phyloP scores from a whole-genome alignment of 2,329 filamentous ascomycete genomes.

The Colletotrichum sp. region DNA sequence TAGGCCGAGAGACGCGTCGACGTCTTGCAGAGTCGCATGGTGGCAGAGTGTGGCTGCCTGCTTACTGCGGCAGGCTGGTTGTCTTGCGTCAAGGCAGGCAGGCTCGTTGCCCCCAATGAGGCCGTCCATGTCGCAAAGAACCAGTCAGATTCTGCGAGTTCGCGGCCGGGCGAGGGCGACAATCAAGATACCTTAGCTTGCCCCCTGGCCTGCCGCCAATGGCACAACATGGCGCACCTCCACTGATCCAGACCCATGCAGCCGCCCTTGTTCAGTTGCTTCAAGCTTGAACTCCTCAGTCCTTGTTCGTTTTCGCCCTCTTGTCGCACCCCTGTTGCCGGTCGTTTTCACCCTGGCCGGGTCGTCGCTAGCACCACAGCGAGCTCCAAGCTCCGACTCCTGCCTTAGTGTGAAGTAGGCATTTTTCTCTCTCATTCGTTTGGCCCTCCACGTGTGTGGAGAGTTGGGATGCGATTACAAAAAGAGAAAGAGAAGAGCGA shows the following conservation, averaged over 20 bases:
- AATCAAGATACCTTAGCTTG: constrained; percentile 13
- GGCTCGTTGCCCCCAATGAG: constrained; percentile 6
- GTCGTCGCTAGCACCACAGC: constrained; percentile 11
- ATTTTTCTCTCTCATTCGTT: constrained; percentile 2
- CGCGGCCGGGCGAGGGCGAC: constrained; percentile 11
- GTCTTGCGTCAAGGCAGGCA: constrained; percentile 4
- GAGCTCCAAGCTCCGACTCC: constrained; percentile 12
- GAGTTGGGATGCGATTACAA: constrained; percentile 13
- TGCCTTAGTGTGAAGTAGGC: neutral
- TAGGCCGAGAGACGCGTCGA: neutral
- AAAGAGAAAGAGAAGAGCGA: constrained; percentile 14
- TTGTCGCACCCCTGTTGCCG: constrained; percentile 6
- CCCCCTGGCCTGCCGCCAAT: constrained; percentile 16
- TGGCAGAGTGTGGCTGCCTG: neutral
- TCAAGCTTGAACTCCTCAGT: constrained; percentile 14
- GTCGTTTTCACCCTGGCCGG: constrained; percentile 14
- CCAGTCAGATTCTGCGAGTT: constrained; percentile 7
- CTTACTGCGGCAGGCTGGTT: neutral
- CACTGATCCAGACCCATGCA: constrained; percentile 17
- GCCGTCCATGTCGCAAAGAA: neutral
- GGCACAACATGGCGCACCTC: constrained; percentile 22
- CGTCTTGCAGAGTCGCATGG: neutral
- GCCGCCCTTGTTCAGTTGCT: constrained; percentile 15
- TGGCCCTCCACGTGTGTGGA: constrained; percentile 18
- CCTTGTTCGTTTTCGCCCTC: neutral